phyloP scores from a whole-genome alignment of 371 early-diverging fungal species.

The Lichtheimia ornata region DNA sequence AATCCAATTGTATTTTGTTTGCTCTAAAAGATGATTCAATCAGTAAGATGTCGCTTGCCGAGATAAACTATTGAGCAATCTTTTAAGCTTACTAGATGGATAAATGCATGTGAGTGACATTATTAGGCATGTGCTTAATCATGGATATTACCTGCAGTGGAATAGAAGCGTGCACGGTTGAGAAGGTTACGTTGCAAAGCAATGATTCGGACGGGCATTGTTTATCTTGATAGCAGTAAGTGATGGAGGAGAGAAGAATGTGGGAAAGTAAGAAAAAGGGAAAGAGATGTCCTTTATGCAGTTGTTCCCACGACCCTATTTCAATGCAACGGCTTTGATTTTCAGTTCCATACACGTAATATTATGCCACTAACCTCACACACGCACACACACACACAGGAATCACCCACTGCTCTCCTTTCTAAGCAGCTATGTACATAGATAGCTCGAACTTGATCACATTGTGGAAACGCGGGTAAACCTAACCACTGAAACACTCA shows the following conservation, averaged over 20 bases:
- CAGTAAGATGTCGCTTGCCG: neutral
- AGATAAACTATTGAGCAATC: neutral
- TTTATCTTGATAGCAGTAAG: neutral
- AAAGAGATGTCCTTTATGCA: neutral
- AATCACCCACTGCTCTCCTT: too few species aligned
- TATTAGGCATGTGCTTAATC: neutral
- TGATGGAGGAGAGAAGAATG: neutral
- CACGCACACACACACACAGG: too few species aligned
- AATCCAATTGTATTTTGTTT: constrained; percentile 73
- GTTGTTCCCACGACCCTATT: constrained; percentile 2
- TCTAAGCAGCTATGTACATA: too few species aligned
- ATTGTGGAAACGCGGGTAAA: too few species aligned
- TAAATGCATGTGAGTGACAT: neutral
- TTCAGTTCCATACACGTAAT: too few species aligned
- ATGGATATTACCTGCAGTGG: neutral
- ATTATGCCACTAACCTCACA: too few species aligned
- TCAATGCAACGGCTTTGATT: too few species aligned
- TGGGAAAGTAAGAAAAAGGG: constrained; percentile 8
- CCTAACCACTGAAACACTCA: too few species aligned
- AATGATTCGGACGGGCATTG: neutral
- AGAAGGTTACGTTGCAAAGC: neutral
- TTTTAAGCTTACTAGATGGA: neutral
- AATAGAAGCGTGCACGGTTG: neutral
- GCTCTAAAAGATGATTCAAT: constrained; percentile 4
- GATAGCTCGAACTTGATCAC: too few species aligned